A percentile compares a stretch with the other conserved stretches of the same genome.
Evolutionary conservation across 345 rosid species (phyloP).

Genomic region (Limnanthes douglasii): DNA sequence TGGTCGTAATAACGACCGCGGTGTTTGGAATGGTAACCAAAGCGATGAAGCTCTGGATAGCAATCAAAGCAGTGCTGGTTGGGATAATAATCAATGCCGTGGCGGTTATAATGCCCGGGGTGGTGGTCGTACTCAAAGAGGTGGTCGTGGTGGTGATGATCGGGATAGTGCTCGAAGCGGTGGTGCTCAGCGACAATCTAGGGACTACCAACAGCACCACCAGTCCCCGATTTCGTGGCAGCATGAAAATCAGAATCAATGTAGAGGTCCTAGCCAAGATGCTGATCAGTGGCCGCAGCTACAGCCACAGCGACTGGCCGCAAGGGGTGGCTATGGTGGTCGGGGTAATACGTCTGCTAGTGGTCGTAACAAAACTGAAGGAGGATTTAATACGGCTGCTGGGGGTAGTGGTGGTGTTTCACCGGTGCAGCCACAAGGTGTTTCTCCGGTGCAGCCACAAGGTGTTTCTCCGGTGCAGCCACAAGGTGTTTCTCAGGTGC

Average conservation of each 20-base stretch:
- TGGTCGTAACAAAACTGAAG: too few species aligned
- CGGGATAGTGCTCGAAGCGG: conserved; percentile 1
- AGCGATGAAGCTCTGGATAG: too few species aligned
- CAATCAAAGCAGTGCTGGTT: too few species aligned
- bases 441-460: not conserved
- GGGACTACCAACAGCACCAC: not conserved
- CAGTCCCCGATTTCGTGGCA: conserved; percentile 6
- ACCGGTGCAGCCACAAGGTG: conserved; percentile 4
- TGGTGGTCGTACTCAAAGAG: conserved; percentile 8
- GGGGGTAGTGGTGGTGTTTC: not conserved
- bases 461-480: too few species aligned
- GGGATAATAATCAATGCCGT: too few species aligned
- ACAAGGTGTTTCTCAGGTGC: too few species aligned
- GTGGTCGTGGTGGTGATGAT: conserved; percentile 7
- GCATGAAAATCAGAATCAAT: conserved; percentile 12
- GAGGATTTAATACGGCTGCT: too few species aligned
- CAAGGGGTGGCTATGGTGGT: not conserved
- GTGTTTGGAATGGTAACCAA: too few species aligned
- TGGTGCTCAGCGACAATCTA: not conserved
- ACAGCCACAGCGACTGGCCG: conserved; percentile 7
- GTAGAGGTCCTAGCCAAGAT: conserved; percentile 14
- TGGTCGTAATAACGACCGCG: too few species aligned
- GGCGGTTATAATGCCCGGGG: not conserved
- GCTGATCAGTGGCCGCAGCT: conserved; percentile 2
- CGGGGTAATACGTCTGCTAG: not conserved